Conservation (phyloP, 768 basidiomycete species). For the Macrolepiota fuliginosa region DNA sequence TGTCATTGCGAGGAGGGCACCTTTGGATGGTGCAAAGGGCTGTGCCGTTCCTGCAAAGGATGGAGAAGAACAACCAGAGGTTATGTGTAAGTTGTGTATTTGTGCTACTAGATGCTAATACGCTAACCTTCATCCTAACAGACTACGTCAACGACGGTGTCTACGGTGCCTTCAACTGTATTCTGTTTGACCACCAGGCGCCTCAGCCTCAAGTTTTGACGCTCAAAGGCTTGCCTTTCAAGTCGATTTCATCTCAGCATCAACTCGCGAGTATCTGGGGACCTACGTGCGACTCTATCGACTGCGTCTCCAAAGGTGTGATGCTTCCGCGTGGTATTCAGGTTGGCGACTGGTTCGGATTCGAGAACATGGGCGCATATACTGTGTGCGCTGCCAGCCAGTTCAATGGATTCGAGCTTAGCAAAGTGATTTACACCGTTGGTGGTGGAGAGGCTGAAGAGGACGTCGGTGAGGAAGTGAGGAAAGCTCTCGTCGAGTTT, state of each 20-base stretch:
- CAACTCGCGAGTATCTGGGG: conserved; percentile 85
- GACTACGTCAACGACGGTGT: conserved; percentile 99
- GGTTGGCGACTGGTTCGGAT: conserved; percentile 98
- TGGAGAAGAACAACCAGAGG: conserved; percentile 39
- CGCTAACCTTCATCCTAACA: conserved; percentile 28
- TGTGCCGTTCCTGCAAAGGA: conserved; percentile 12
- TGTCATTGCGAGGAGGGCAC: conserved; percentile 85
- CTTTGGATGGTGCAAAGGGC: conserved; percentile 25
- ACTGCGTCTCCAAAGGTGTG: conserved; percentile 74
- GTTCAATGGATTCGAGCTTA: conserved; percentile 89
- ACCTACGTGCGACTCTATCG: conserved; percentile 97
- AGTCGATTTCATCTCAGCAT: conserved; percentile 33
- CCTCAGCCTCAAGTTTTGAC: conserved; percentile 75
- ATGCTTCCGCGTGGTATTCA: conserved; percentile 65
- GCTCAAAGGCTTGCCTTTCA: conserved; percentile 64
- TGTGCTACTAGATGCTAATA: conserved; percentile 4
- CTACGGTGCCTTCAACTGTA: conserved; percentile 96
- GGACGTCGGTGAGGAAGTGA: conserved; percentile 52
- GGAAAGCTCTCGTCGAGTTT: conserved; percentile 47
- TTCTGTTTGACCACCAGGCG: conserved; percentile 92
- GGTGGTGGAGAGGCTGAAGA: conserved; percentile 46
- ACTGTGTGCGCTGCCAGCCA: conserved; percentile 96
- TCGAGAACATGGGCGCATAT: conserved; percentile 98
- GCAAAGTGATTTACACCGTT: conserved; percentile 76
- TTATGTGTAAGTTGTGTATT: conserved; percentile 77